Percentiles rank a stretch among this genome's conserved stretches.
These are phyloP conservation scores for Colletotrichum sp. DNA, from an alignment of 2,329 filamentous ascomycete species.

Conservation along the genomic window DNA sequence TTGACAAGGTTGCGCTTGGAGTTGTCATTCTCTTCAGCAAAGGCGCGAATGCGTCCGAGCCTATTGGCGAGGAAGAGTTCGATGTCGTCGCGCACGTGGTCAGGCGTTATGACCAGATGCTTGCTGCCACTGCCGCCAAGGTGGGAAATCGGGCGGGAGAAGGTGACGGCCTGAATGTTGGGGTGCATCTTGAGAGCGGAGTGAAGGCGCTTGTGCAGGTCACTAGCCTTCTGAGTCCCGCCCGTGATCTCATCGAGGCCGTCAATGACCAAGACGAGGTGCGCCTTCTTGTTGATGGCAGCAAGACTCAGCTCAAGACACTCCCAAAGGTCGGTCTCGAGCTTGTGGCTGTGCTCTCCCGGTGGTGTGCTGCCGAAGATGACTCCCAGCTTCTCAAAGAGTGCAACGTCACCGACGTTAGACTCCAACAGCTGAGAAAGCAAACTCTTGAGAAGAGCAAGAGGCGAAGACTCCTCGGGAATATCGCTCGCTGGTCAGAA, in stretches of 20 bases:
- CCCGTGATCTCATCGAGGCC: slow-evolving; percentile 39
- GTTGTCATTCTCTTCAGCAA: slow-evolving; percentile 20
- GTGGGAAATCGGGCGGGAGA: slow-evolving; percentile 37
- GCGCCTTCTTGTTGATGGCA: slow-evolving; percentile 30
- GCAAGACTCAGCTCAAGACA: slow-evolving; percentile 35
- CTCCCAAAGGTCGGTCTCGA: slow-evolving; percentile 37
- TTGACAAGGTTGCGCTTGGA: slow-evolving; percentile 27
- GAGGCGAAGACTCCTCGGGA: slow-evolving; percentile 30
- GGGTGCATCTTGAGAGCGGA: slow-evolving; percentile 30
- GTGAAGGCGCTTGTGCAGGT: slow-evolving; percentile 35
- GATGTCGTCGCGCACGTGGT: slow-evolving; percentile 38
- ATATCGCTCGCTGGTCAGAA: slow-evolving; percentile 28
- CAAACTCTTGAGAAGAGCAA: slow-evolving; percentile 39
- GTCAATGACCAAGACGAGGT: slow-evolving; percentile 39
- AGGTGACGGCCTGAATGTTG: slow-evolving; percentile 35
- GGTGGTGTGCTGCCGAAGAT: slow-evolving; percentile 29
- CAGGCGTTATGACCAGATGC: slow-evolving; percentile 34
- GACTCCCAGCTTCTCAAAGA: slow-evolving; percentile 35
- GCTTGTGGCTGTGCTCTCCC: slow-evolving; percentile 25
- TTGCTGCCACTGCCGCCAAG: slow-evolving; percentile 31
- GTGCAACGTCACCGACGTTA: slow-evolving; percentile 39
- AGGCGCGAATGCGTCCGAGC: slow-evolving; percentile 22
- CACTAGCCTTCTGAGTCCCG: slow-evolving; percentile 23
- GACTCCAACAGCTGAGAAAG: slow-evolving; percentile 42
- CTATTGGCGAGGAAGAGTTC: slow-evolving; percentile 30